Base-by-base conservation (phyloP, 805 yeast species). In the Wickerhamomyces strasburgensis region DNA sequence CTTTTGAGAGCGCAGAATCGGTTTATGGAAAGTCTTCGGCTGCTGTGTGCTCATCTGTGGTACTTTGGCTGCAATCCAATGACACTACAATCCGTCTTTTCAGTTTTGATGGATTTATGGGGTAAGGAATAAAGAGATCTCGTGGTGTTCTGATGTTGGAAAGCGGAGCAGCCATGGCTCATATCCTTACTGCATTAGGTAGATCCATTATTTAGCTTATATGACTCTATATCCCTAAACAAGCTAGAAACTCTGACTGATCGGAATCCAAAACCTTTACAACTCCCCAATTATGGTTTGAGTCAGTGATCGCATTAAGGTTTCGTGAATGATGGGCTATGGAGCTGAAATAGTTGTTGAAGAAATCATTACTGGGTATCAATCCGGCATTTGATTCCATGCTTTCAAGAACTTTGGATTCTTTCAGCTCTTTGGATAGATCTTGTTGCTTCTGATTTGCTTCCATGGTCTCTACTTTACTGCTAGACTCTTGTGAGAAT, bases 341-440 rank as follows among this genome's bases (percentile, higher is more conserved):
- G 27, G 34, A 23, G 1, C 46, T 35, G 18, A 49, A 38, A 27
- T 43, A 49, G 7, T 38, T 27, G 33, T 47, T 48, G 30, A 45
- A 47, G 41, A 50, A 50, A 27, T 50, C 55, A 27, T 47, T 45
- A 9, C 40, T 38, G 14, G 55, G 55, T 3, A 50, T 34, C 25
- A 50, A 28, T 0, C 55, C 55, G n/a, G 27, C 25, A 3, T 29
- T 29, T 2, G 52, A 46, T 24, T 50, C 55, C 15, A 38, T 28
- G 3, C 42, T 33, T 11, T 46, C 47, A 17, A 50, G 43, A 2
- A 50, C 48, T 4, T 34, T 30, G 2, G 52, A 46, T 15, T 38
- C 38, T 14, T 47, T 45, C 10, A 50, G 19, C 5, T 37, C 39
- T 23, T 33, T 28, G 1, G 49, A 37, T 3, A 47, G 37, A 6